Conservation (phyloP, 805 yeast genomes). For the Cyberlindnera maclurae region DNA sequence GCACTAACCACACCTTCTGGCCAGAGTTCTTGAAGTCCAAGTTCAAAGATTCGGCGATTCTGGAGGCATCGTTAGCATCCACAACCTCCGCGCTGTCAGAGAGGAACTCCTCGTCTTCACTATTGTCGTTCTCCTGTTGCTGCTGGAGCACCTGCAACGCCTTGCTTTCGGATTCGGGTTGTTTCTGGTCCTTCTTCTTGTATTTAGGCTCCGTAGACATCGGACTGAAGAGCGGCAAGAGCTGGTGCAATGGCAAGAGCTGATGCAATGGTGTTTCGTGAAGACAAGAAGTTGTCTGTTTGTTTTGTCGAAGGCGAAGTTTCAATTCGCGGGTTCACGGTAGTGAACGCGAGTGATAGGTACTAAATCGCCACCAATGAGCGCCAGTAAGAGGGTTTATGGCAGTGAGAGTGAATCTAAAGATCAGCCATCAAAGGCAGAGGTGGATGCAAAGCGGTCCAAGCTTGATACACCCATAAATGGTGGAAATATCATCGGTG, state of each 20-base stretch:
- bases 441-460: neutral
- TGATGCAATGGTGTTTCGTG: neutral
- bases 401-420: neutral
- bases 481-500: neutral
- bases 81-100: conserved; percentile 37
- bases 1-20: conserved; percentile 86
- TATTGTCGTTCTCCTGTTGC: conserved; percentile 23
- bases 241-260: neutral
- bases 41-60: conserved; percentile 63
- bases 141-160: conserved; percentile 13
- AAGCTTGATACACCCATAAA: neutral
- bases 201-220: neutral
- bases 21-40: conserved; percentile 55
- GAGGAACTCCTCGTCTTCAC: conserved; percentile 34
- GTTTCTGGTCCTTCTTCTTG: conserved; percentile 5
- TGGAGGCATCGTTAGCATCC: conserved; percentile 37
- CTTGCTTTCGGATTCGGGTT: conserved; percentile 1
- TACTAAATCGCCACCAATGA: neutral
- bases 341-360: too few relatives aligned
- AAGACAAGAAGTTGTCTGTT: neutral
- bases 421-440: neutral
- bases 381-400: neutral
- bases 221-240: neutral
- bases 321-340: neutral
- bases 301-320: neutral